These are phyloP conservation scores for Medicago ruthenica DNA, from an alignment of 306 rosid species.

Conservation along the genomic window DNA sequence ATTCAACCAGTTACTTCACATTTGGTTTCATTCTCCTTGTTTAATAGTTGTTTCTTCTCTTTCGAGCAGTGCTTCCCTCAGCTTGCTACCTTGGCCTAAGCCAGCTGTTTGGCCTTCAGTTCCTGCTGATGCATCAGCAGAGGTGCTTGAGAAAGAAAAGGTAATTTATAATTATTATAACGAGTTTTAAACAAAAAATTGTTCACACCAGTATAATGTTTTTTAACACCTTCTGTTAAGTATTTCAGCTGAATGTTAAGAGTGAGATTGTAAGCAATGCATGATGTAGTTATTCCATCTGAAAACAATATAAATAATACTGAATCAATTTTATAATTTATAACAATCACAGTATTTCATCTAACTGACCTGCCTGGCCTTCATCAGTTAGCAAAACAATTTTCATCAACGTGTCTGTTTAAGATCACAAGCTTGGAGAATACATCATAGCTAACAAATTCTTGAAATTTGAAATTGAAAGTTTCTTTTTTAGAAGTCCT, in stretches of 20 bases:
- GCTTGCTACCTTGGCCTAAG: conserved; percentile 99
- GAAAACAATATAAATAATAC: neutral
- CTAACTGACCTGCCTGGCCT: neutral
- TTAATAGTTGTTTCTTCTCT: conserved; percentile 36
- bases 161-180: conserved; percentile 48
- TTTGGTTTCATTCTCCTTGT: conserved; percentile 24
- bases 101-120: conserved; percentile 91
- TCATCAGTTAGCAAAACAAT: conserved; percentile 15
- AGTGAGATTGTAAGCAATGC: conserved; percentile 9
- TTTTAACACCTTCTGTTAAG: conserved; percentile 9
- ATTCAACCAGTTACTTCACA: conserved; percentile 24
- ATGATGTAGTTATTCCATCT: conserved; percentile 25
- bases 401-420: conserved; percentile 8
- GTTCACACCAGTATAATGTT: neutral
- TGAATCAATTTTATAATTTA: neutral
- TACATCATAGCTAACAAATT: conserved; percentile 22
- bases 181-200: neutral
- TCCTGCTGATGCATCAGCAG: conserved; percentile 85
- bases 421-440: conserved; percentile 30
- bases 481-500: neutral
- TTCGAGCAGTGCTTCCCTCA: conserved; percentile 83
- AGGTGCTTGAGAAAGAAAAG: conserved; percentile 93
- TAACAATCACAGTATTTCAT: neutral
- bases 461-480: conserved; percentile 29
- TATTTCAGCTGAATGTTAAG: conserved; percentile 26